Percentiles rank a stretch among this genome's conserved stretches.
Conservation (phyloP, 1,284 basidiomycete species). For the Waitea zeae region DNA sequence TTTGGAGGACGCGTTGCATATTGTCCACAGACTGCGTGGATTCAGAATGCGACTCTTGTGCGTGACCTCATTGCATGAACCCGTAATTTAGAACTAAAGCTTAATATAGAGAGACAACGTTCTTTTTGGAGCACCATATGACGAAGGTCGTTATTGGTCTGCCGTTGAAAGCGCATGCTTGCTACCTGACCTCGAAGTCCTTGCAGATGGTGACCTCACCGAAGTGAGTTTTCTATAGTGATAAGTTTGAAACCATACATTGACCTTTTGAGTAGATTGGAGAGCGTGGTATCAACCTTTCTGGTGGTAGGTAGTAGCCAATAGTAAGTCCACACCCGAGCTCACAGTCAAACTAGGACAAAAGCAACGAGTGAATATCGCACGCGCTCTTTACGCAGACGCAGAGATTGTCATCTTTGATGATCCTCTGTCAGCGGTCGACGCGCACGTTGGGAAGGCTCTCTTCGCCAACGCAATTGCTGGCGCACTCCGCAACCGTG, state of each 20-base stretch:
- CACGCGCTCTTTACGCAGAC: slow-evolving; percentile 73
- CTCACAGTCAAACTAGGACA: too few relatives aligned
- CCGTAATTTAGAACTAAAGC: slow-evolving; percentile 26
- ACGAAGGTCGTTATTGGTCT: slow-evolving; percentile 64
- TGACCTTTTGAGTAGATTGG: too few relatives aligned
- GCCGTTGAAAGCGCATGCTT: slow-evolving; percentile 62
- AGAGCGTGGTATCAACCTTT: slow-evolving; percentile 67
- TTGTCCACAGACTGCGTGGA: slow-evolving; percentile 42
- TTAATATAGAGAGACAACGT: slow-evolving; percentile 82
- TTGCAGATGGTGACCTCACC: slow-evolving; percentile 72
- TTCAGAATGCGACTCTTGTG: slow-evolving; percentile 19
- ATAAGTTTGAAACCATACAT: too few relatives aligned
- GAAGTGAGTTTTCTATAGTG: too few relatives aligned
- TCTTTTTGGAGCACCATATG: slow-evolving; percentile 69
- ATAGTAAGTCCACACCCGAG: too few relatives aligned
- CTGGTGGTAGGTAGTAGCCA: too few relatives aligned
- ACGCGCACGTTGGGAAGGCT: slow-evolving; percentile 77
- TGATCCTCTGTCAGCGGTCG: slow-evolving; percentile 65
- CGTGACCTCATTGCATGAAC: neutral
- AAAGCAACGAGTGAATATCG: slow-evolving; percentile 63
- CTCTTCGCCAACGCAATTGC: slow-evolving; percentile 77
- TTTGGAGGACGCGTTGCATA: slow-evolving; percentile 44
- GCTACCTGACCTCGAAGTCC: slow-evolving; percentile 63
- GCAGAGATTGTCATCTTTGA: slow-evolving; percentile 81
- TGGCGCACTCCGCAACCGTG: slow-evolving; percentile 28